Base-by-base conservation (phyloP, 164 flowering plant species). In the Brasenia schreberi region DNA sequence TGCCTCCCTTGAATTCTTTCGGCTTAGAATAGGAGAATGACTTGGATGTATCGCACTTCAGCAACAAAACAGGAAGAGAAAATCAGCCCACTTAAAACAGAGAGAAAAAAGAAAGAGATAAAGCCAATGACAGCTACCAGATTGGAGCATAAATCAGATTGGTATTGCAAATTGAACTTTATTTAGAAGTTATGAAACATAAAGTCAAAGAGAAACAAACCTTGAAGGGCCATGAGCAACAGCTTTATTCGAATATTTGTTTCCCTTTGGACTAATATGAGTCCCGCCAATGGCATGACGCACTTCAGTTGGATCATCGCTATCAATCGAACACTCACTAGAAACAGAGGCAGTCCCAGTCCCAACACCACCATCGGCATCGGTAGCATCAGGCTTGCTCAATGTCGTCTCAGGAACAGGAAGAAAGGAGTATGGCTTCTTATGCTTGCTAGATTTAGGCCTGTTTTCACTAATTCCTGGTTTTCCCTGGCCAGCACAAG, bases 271-370 rank as follows among this genome's bases (percentile, higher is more conserved):
- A 68, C 91, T 90, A 64, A 74, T 88, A 61, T 68, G 81, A 64
- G 75, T 18, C 12, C 9, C 12, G 3, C 63, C 63, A 61, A 61
- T 12, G 5, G 9, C 10, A 11, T 61, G 63, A 18, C 5, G 77
- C 33, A 91, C 84, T 65, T 89, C 94, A 33, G 72, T 53, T 45
- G 79, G 84, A 74, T 95, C 96, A 64, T 89, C 97, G 77, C 94
- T 87, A 62, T 84, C 96, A 64, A 64, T 73, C 5, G 93, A 87
- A 71, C 83, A 67, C 56, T 71, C 85, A 73, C 96, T 82, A 61
- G 87, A 89, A 69, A 89, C 77, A 52, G 96, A 87, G 70, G 88
- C 92, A 75, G 82, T 78, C 5, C 73, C 92, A 73, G 82, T 78
- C 6, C 73, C 84, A 66, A 86, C 67, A 76, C 89, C 92, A 67